Evolutionary conservation across 1,139 yeast genomes (phyloP), one percentile per base, ranked within the genome.

Genomic region (Lodderomyces parapsilosis): DNA sequence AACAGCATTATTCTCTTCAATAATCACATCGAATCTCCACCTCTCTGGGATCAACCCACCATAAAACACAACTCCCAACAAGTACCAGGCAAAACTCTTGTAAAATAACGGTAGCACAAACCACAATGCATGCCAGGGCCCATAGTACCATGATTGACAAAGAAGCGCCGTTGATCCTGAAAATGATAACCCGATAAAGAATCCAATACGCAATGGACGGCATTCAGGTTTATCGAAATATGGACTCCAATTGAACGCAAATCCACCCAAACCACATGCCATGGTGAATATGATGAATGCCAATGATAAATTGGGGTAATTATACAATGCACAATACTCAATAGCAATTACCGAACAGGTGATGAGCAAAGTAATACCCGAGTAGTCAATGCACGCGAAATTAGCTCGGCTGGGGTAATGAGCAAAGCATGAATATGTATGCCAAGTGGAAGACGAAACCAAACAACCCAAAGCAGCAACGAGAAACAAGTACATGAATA

Each of bases 311-410:
- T 63, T 58, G 3, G 87, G 83, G 53, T 80, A 77, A 50, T 84
- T 73, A 59, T 80, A 83, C 46, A 93, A 74, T 1, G 93, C 78
- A 31, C 89, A 79, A 60, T 87, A 90, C 62, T 91, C 96, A 0
- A 93, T 85, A 4, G 96, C 80, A 36, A 93, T 71, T 41, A 93
- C 86, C 1, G 96, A 87, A n/a, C 95, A 91, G 0, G 96, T 86
- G 52, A 93, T 90, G 49, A 93, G 70, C 10, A 90, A 77, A 0
- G 97, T 89, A 53, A 93, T 93, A 1, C 99, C 99, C 7, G 96
- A 86, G 62, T 93, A 93, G 66, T 93, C 99, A 38, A 91, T 83
- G 63, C 99, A 93, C 0, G 97, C 96, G 64, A 87, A 88, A 45
- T 80, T 78, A 49, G 83, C 75, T 59, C 96, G 76, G 45, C 82